These are phyloP conservation scores for Chalciporus piperatus DNA, from an alignment of 768 basidiomycete species.

Conservation along the genomic window DNA sequence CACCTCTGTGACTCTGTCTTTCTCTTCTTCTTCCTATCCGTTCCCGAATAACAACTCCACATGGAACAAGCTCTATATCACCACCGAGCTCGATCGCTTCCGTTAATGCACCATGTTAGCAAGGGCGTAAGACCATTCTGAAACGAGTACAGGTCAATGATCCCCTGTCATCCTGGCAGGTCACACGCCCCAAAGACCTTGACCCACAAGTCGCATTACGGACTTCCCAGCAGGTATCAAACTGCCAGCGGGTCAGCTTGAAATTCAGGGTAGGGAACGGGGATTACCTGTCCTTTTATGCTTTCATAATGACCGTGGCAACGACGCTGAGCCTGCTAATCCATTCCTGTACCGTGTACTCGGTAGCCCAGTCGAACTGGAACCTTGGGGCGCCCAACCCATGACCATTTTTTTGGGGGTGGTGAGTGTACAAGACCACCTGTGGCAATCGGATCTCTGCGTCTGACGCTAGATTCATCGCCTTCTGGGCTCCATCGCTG, in stretches of 20 bases:
- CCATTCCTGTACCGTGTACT: background rate
- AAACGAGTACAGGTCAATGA: conserved; percentile 10
- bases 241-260: conserved; percentile 12
- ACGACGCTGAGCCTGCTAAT: conserved; percentile 6
- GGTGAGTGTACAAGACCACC: background rate
- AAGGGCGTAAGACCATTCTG: conserved; percentile 20
- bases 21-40: background rate
- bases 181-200: conserved; percentile 15
- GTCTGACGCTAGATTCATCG: background rate
- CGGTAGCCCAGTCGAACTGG: conserved; percentile 3
- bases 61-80: background rate
- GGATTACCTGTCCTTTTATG: conserved; percentile 29
- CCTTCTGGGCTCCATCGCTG: background rate
- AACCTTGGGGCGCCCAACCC: background rate
- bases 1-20: conserved; percentile 5
- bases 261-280: conserved; percentile 30
- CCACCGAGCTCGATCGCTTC: conserved; percentile 16
- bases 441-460: background rate
- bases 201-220: conserved; percentile 12
- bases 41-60: background rate
- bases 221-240: conserved; percentile 12
- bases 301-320: conserved; percentile 22
- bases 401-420: background rate
- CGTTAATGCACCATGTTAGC: conserved; percentile 13
- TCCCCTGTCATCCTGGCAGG: conserved; percentile 13